phyloP scores from a whole-genome alignment of 768 basidiomycete genomes.

The Podaxis sp. region DNA sequence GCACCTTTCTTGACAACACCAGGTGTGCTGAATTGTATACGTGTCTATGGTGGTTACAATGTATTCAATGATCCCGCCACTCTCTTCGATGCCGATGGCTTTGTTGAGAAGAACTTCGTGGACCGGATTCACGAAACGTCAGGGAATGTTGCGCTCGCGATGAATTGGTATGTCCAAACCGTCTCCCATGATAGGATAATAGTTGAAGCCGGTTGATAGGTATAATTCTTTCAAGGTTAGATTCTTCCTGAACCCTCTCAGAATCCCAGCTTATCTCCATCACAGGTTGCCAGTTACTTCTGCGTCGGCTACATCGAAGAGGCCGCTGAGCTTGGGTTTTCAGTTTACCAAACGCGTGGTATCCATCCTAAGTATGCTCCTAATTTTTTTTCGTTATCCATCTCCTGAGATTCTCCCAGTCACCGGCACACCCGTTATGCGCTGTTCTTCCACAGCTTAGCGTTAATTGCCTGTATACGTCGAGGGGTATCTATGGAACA shows the following conservation, averaged over 20 bases:
- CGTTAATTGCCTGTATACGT: constrained; percentile 60
- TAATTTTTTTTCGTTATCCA: not conserved
- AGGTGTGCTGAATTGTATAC: constrained; percentile 63
- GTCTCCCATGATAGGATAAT: not conserved
- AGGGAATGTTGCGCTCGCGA: constrained; percentile 47
- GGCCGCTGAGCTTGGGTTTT: constrained; percentile 63
- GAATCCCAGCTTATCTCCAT: not conserved
- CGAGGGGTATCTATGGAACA: constrained; percentile 34
- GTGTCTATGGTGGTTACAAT: constrained; percentile 64
- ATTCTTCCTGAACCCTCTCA: not conserved
- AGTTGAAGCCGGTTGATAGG: constrained; percentile 30
- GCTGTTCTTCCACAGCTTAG: constrained; percentile 69
- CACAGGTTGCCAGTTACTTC: constrained; percentile 60
- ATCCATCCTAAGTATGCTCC: constrained; percentile 63
- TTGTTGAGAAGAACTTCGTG: constrained; percentile 54
- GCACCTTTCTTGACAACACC: not conserved
- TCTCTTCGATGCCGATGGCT: constrained; percentile 59
- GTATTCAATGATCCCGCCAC: constrained; percentile 44
- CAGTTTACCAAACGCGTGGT: constrained; percentile 54
- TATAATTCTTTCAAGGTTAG: constrained; percentile 64
- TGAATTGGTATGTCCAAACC: constrained; percentile 51
- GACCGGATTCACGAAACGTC: constrained; percentile 39
- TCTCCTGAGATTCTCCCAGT: constrained; percentile 28
- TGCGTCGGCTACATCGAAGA: constrained; percentile 58
- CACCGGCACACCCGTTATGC: constrained; percentile 69